Percentiles rank a stretch among this genome's conserved stretches.
phyloP scores from a whole-genome alignment of 331 rosid genomes.

The Malus hybrid region DNA sequence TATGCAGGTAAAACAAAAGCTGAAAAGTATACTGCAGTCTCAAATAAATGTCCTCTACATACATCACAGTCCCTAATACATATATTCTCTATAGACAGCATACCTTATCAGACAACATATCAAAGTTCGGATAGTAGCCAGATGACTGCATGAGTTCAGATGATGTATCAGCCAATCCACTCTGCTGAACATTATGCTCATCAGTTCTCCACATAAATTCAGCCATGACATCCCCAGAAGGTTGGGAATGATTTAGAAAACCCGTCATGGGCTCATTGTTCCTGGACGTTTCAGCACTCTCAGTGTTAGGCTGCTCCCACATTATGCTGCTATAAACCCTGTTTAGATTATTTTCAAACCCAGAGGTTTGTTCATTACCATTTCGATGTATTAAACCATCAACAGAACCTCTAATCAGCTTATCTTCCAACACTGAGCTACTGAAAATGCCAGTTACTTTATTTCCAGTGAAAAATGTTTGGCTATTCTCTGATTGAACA shows the following conservation, averaged over 20 bases:
- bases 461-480: conserved; percentile 5
- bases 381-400: neutral
- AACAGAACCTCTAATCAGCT: conserved; percentile 10
- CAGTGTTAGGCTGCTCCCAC: conserved; percentile 8
- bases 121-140: conserved; percentile 9
- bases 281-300: neutral
- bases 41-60: neutral
- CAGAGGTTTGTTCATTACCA: conserved; percentile 16
- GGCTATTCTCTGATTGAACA: conserved; percentile 7
- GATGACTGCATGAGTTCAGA: conserved; percentile 17
- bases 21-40: neutral
- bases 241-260: conserved; percentile 3
- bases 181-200: conserved; percentile 14
- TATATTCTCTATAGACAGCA: neutral
- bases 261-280: neutral
- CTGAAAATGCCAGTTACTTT: conserved; percentile 8
- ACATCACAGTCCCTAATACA: neutral
- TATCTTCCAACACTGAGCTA: conserved; percentile 4
- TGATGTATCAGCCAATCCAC: conserved; percentile 16
- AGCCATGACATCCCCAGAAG: conserved; percentile 10
- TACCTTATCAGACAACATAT: conserved; percentile 22
- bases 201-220: conserved; percentile 18
- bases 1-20: neutral
- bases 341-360: neutral
- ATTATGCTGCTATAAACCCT: neutral